Evolutionary conservation across 2,329 filamentous ascomycete genomes (phyloP).

Genomic region (Trichoderma hamatum): DNA sequence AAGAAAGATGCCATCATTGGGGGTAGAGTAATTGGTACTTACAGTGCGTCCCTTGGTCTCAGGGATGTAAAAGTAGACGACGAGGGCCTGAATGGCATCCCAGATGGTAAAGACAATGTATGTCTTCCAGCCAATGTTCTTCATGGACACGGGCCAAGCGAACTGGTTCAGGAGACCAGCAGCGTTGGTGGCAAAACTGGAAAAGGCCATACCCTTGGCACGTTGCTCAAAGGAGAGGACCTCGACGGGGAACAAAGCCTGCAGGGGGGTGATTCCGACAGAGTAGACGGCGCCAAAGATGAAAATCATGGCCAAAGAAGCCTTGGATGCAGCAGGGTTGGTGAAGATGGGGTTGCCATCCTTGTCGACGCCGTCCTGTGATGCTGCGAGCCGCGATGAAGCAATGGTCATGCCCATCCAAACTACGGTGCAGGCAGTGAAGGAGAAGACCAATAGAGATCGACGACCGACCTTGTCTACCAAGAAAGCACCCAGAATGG

Average conservation of each 20-base stretch:
- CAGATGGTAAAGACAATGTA: constrained; percentile 55
- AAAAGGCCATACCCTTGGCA: constrained; percentile 58
- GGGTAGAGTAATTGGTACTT: constrained; percentile 19
- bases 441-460: constrained; percentile 54
- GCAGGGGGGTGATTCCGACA: constrained; percentile 43
- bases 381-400: constrained; percentile 43
- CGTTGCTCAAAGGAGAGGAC: constrained; percentile 55
- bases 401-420: constrained; percentile 56
- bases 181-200: constrained; percentile 46
- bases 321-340: constrained; percentile 47
- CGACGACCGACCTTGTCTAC: constrained; percentile 57
- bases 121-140: constrained; percentile 54
- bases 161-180: constrained; percentile 52
- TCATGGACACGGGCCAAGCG: constrained; percentile 51
- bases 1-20: neutral
- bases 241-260: constrained; percentile 53
- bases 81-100: constrained; percentile 40
- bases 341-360: constrained; percentile 35
- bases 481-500: constrained; percentile 52
- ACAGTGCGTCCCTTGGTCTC: constrained; percentile 48
- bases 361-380: constrained; percentile 36
- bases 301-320: constrained; percentile 56
- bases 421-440: constrained; percentile 51
- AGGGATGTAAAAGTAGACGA: constrained; percentile 36
- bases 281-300: constrained; percentile 57